A percentile compares a stretch with the other conserved stretches of the same genome.
Evolutionary conservation across 345 rosid species (phyloP).

Genomic region (Nephelium lappaceum): DNA sequence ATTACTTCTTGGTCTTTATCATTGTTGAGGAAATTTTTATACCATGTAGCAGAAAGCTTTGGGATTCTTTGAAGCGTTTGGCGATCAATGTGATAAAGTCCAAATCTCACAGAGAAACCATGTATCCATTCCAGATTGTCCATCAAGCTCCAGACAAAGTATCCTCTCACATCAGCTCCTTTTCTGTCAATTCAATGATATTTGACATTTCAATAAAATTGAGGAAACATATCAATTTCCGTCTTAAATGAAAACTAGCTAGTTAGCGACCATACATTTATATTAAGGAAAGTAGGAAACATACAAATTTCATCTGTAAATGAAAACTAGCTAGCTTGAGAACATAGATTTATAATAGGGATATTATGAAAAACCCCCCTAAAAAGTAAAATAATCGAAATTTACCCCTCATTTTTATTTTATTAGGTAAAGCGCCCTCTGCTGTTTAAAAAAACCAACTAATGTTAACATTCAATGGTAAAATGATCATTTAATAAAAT

Average conservation of each 20-base stretch:
- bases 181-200: conserved; percentile 21
- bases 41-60: conserved; percentile 49
- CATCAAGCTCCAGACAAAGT: conserved; percentile 44
- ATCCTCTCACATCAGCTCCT: conserved; percentile 51
- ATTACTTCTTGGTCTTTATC: not conserved
- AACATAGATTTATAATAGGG: too few species aligned
- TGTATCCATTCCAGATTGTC: conserved; percentile 48
- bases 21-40: conserved; percentile 33
- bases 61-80: conserved; percentile 34
- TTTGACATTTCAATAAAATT: not conserved
- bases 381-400: too few species aligned
- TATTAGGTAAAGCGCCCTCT: too few species aligned
- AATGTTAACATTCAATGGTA: too few species aligned
- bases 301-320: too few species aligned
- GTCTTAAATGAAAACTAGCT: not conserved
- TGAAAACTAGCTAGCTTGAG: too few species aligned
- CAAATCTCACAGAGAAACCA: conserved; percentile 33
- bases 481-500: too few species aligned
- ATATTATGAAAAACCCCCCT: too few species aligned
- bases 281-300: too few species aligned
- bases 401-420: too few species aligned
- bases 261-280: too few species aligned
- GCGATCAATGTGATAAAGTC: conserved; percentile 36
- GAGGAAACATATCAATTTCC: not conserved
- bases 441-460: too few species aligned